phyloP scores from a whole-genome alignment of 257 asterid genomes.

The Lavandula angustifolia region DNA sequence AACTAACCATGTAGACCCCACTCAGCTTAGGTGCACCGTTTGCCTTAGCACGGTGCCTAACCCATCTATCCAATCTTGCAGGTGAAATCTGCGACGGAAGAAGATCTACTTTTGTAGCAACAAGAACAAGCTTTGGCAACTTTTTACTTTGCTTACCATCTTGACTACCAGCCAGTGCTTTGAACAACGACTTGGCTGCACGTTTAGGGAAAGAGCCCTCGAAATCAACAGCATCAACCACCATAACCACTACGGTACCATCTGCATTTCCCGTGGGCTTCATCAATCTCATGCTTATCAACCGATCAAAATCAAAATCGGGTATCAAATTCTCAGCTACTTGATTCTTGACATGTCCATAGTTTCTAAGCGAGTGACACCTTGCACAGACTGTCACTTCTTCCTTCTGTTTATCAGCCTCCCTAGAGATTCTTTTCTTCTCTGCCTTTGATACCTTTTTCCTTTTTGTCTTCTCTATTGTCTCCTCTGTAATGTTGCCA shows the following conservation, averaged over 20 bases:
- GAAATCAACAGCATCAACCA: slow-evolving; percentile 90
- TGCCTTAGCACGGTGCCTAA: slow-evolving; percentile 82
- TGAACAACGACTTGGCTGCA: slow-evolving; percentile 81
- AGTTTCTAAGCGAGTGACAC: slow-evolving; percentile 85
- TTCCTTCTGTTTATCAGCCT: slow-evolving; percentile 60
- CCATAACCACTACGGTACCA: slow-evolving; percentile 86
- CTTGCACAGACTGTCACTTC: slow-evolving; percentile 88
- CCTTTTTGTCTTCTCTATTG: slow-evolving; percentile 53
- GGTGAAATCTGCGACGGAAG: slow-evolving; percentile 94
- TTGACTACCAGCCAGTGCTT: slow-evolving; percentile 53
- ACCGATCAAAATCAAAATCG: slow-evolving; percentile 83
- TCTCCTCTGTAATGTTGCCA: slow-evolving; percentile 86
- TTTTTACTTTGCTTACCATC: slow-evolving; percentile 59
- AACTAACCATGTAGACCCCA: slow-evolving; percentile 85
- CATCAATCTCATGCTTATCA: slow-evolving; percentile 77
- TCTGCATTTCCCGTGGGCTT: slow-evolving; percentile 83
- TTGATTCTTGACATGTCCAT: slow-evolving; percentile 87
- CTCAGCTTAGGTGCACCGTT: slow-evolving; percentile 87
- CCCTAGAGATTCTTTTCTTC: slow-evolving; percentile 66
- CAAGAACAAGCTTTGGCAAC: slow-evolving; percentile 90
- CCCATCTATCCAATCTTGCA: slow-evolving; percentile 84
- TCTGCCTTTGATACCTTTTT: slow-evolving; percentile 67
- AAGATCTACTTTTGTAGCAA: slow-evolving; percentile 94
- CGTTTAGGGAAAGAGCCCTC: slow-evolving; percentile 95
- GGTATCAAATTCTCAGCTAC: slow-evolving; percentile 82